Percentiles rank a stretch among this genome's conserved stretches.
Conservation (phyloP, 1,284 basidiomycete species). For the Cutaneotrichosporon cavernicola region DNA sequence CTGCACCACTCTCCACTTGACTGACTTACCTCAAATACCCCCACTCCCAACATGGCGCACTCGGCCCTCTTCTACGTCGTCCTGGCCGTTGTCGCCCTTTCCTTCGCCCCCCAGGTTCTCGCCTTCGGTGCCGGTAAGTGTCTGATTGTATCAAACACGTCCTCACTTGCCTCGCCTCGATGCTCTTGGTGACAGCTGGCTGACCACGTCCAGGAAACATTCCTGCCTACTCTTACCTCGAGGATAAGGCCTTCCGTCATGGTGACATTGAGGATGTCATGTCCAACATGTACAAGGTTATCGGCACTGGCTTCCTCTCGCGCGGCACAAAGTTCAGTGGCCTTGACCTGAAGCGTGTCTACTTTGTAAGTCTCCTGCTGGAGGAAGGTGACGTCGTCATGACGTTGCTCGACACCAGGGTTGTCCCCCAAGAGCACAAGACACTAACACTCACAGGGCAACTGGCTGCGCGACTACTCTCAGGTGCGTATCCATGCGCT, state of each 20-base stretch:
- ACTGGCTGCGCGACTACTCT: constrained; percentile 73
- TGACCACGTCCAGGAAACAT: constrained; percentile 42
- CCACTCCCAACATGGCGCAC: constrained; percentile 32
- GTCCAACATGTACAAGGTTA: constrained; percentile 61
- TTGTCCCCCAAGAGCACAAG: background rate
- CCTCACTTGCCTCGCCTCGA: background rate
- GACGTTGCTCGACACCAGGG: background rate
- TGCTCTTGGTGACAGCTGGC: background rate
- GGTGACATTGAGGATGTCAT: constrained; percentile 69
- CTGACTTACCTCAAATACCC: background rate
- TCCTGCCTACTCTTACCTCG: constrained; percentile 52
- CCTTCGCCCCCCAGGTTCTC: constrained; percentile 44
- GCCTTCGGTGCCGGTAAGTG: constrained; percentile 50
- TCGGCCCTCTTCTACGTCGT: constrained; percentile 38
- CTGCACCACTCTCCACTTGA: background rate
- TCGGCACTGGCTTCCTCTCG: constrained; percentile 63
- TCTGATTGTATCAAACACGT: background rate
- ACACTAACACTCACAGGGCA: constrained; percentile 26
- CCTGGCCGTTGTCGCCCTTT: constrained; percentile 43
- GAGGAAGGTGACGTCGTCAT: background rate
- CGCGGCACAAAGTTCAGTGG: constrained; percentile 66
- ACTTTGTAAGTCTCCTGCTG: constrained; percentile 48
- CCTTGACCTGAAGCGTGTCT: constrained; percentile 50
- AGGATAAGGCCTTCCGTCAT: constrained; percentile 72
- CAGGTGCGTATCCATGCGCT: constrained; percentile 29